Evolutionary conservation across 1,284 basidiomycete species (phyloP).

Genomic region (Ganoderma lucidum): DNA sequence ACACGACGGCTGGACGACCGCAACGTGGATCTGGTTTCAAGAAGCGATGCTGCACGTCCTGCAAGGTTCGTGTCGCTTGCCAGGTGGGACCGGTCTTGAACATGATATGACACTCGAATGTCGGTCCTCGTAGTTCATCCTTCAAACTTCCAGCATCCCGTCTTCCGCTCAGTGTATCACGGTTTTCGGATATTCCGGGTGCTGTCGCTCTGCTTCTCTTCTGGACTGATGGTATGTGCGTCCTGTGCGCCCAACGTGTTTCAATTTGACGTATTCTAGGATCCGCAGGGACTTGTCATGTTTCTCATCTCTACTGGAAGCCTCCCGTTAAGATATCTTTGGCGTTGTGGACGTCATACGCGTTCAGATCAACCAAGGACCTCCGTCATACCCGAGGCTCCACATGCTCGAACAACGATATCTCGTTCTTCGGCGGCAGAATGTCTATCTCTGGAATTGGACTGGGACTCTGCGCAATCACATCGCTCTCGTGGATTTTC

Average conservation of each 20-base stretch:
- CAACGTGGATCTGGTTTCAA: constrained; percentile 28
- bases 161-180: constrained; percentile 22
- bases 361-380: background rate
- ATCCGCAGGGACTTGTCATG: constrained; percentile 24
- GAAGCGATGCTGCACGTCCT: constrained; percentile 28
- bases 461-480: constrained; percentile 9
- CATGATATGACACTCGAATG: background rate
- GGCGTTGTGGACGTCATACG: background rate
- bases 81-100: constrained; percentile 7
- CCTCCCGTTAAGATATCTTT: constrained; percentile 6
- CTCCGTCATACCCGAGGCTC: constrained; percentile 6
- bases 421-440: constrained; percentile 10
- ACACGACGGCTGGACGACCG: constrained; percentile 11
- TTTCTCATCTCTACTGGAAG: constrained; percentile 23
- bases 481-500: background rate
- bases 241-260: background rate
- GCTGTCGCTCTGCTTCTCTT: constrained; percentile 30
- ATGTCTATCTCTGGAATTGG: background rate
- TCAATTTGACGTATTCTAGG: background rate
- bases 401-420: constrained; percentile 17
- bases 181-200: constrained; percentile 28
- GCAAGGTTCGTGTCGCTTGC: constrained; percentile 29
- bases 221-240: constrained; percentile 36
- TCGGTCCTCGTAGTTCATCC: constrained; percentile 30
- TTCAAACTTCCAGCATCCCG: constrained; percentile 29